Evolutionary conservation across 768 basidiomycete genomes (phyloP), one percentile per base, ranked within the genome.

Genomic region (Hypsizygus marmoreus): DNA sequence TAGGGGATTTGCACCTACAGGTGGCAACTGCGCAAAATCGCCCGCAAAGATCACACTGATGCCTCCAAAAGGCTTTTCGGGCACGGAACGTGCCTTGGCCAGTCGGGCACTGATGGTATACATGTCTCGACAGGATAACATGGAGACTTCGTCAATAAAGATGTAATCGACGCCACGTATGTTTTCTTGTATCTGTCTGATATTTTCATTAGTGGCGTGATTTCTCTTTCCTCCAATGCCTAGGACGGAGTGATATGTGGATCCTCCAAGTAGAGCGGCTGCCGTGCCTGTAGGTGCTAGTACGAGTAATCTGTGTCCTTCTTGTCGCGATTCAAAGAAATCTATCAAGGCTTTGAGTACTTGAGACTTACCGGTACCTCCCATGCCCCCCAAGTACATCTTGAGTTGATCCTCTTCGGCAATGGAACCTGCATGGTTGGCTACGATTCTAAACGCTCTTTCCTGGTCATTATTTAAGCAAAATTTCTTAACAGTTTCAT

Each of bases 11-110:
- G 53, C 43, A 25, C 42, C 25, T 3, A 54, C 50, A 10, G 71
- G n/a, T n/a, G 0, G 67, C 68, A 1, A 75, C 37, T 75, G 71
- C 1, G 68, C 71, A n/a, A 61, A 75, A 43, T 75, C 70, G 4
- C 72, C 72, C 7, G 72, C 66, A 41, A 72, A 55, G 17, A 74
- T 68, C 25, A 74, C 54, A 64, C 70, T 1, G 65, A 41, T 0
- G 71, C 68, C 14, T 68, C n/a, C n/a, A n/a, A 69, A 61, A 70
- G n/a, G n/a, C n/a, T n/a, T n/a, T n/a, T n/a, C n/a, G n/a, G n/a
- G n/a, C n/a, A n/a, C n/a, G n/a, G n/a, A n/a, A n/a, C n/a, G n/a
- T n/a, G n/a, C n/a, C n/a, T n/a, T n/a, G n/a, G n/a, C n/a, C n/a
- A n/a, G n/a, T n/a, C n/a, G n/a, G n/a, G n/a, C n/a, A n/a, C n/a